Base-by-base conservation (phyloP, 176 grass and related monocot species). In the Cenchrus purpureus region DNA sequence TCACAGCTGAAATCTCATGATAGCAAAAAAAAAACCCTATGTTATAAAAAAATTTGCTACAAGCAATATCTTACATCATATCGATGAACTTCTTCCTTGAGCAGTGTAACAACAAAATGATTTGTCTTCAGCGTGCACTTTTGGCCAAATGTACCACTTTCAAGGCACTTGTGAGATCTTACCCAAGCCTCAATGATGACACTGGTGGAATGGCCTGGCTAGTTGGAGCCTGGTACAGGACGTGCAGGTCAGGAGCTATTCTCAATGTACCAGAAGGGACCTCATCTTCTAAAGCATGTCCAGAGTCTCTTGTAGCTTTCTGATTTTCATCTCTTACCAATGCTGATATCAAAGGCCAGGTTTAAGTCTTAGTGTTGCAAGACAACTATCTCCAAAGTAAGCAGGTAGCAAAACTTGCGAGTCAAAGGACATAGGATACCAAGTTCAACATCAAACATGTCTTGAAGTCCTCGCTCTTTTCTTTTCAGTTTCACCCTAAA, bases 61-160 rank as follows among this genome's bases (percentile, higher is more conserved):
- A 66, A 62, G 57, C 10, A n/a, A 68, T 64, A 74, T 43, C 86
- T 88, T 91, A 94, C 92, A 64, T 94, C 89, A 14, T 94, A 94
- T 83, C 91, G 87, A n/a, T 94, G 84, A 84, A 94, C 92, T 81
- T 25, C 25, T 25, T 25, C 25, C 25, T 25, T 94, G 87, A 83
- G 92, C 17, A 89, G 85, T 57, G 82, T 89, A 31, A 89, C 92
- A 85, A 94, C 91, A 84, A 94, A 94, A 94, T 94, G 92, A 43
- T 94, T 94, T 19, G 92, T 89, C 89, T 94, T 89, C 71, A 94
- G 89, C 0, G 89, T 84, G 79, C 92, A 94, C 72, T 67, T 85
- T 13, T 94, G 89, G 20, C 92, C 92, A 71, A 42, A 74, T 43
- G 85, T 94, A 77, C 92, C 92, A 63, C 91, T 94, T 62, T 84